Evolutionary conservation across 2,329 filamentous ascomycete genomes (phyloP), one percentile per base, ranked within the genome.

Genomic region (Stenocarpella maydis): DNA sequence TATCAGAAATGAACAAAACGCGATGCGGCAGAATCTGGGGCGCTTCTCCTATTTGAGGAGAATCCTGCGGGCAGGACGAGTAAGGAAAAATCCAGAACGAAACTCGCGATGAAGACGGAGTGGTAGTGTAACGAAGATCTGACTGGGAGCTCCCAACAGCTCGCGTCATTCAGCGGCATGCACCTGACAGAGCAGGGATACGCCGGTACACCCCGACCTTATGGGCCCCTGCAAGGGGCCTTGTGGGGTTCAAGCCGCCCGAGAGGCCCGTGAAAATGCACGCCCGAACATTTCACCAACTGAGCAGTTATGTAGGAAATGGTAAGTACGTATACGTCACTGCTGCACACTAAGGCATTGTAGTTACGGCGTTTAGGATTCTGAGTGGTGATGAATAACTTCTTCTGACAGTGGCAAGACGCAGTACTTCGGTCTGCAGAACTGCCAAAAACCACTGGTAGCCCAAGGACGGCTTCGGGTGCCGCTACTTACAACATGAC

Each of bases 101-200:
- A 49, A 49, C 19, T 41, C 28, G 49, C 41, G 28, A 58, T 67
- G 28, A 28, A 34, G 41, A 58, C 24, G 45, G 43, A 26, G 43
- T 67, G 50, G 65, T 50, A 67, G 65, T 58, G 19, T 39, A 58
- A 67, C 53, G 52, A 41, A 21, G 52, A 67, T 67, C 52, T 55
- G 43, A 67, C 34, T 58, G 28, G 52, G 64, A 67, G 64, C 64
- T 67, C 17, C 41, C 31, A 50, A 67, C 65, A 67, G 65, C 65
- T 67, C 65, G 24, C 52, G 65, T 49, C 52, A 67, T 67, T 41
- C 65, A 67, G 58, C 52, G 41, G 50, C 19, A 14, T 43, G 39
- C 39, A 55, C 50, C 52, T 67, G 49, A 53, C 65, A 39, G 26
- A 21, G 34, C 50, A 39, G 53, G 63, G 65, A 55, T 67, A 67